Conservation (phyloP, 306 rosid genomes). For the Rosa multiflora region DNA sequence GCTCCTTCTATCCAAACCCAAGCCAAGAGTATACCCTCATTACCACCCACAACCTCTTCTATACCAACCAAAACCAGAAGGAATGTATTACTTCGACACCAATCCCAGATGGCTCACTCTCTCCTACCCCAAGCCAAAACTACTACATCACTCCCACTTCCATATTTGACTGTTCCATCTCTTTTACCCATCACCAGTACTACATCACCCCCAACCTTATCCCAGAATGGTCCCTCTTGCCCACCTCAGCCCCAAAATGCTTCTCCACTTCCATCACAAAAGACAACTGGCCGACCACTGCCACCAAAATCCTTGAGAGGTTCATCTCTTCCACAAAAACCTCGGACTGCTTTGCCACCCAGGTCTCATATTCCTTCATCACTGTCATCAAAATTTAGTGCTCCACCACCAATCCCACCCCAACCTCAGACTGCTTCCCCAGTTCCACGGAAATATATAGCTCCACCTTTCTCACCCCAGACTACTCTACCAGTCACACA, state of each 20-base stretch:
- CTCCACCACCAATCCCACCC: neutral
- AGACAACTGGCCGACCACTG: neutral
- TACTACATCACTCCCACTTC: neutral
- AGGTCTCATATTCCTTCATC: neutral
- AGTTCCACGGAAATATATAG: neutral
- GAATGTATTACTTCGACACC: neutral
- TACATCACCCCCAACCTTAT: neutral
- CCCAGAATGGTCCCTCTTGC: neutral
- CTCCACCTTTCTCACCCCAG: neutral
- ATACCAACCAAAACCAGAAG: neutral
- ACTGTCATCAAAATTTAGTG: neutral
- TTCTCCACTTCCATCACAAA: neutral
- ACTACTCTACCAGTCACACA: neutral
- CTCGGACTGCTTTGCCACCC: constrained; percentile 1
- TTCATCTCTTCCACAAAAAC: neutral
- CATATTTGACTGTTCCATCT: neutral
- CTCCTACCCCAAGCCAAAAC: neutral
- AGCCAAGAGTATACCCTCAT: neutral
- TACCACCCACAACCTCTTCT: neutral
- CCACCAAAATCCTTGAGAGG: neutral
- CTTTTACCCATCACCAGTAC: neutral
- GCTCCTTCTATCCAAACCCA: constrained; percentile 3
- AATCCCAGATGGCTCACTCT: neutral
- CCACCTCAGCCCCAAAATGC: neutral
- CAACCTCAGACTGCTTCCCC: neutral